Evolutionary conservation across 805 yeast species (phyloP), one percentile per base, ranked within the genome.

Genomic region (Kazachstania viticola): DNA sequence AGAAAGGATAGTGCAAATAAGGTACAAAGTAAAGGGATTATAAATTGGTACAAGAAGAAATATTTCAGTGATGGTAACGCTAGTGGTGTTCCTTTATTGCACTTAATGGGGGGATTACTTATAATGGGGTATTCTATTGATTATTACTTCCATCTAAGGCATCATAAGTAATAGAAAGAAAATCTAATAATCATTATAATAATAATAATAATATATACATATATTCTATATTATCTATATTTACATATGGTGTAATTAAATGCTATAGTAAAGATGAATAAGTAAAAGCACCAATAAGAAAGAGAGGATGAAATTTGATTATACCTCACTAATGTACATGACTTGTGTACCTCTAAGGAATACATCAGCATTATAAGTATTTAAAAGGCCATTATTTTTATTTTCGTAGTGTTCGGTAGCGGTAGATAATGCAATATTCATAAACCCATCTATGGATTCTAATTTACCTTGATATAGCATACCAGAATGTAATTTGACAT

Each of bases 391-490:
- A 31, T 54, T 52, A 9, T 40, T 40, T 13, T 41, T 44, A 21
- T 39, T 48, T 32, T 55, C 60, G 30, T 51, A 56, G 34, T 54
- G 60, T 33, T 91, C 98, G 29, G 72, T 65, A 4, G 94, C 74
- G 38, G 75, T 69, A 34, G 80, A 84, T 41, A 91, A 66, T 2
- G 88, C 94, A 30, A 91, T 79, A 59, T 91, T 91, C 95, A 91
- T 85, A 62, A 77, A 91, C 7, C 97, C 97, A 54, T 91, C 98
- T 36, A 91, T 87, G 25, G 95, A 82, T 45, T 82, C 88, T 40
- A 82, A 66, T 30, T 47, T 59, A 41, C 88, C 93, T 28, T 66
- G 71, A 58, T 84, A 91, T 37, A 82, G 82, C 39, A 87, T 75
- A 11, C 95, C 97, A 22, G 91, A 81, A 51, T 79, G 73, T 33